Evolutionary conservation across 768 basidiomycete genomes (phyloP).

Genomic region (Xerocomellus dryophilus): DNA sequence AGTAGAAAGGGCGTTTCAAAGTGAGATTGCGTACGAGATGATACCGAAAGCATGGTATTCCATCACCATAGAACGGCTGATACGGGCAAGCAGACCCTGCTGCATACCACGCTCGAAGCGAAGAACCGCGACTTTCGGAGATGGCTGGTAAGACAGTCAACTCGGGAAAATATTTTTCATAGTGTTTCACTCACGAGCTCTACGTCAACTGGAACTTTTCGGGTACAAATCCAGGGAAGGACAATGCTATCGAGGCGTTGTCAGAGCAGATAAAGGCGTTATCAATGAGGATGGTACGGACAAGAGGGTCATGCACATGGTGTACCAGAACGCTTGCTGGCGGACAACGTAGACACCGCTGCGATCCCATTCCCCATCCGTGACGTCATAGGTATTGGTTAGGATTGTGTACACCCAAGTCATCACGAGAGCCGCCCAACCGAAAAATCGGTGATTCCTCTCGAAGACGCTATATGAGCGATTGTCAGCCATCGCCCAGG

Average conservation of each 20-base stretch:
- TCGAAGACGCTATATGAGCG: conserved; percentile 59
- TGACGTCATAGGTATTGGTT: conserved; percentile 57
- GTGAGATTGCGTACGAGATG: conserved; percentile 51
- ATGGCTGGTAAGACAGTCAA: conserved; percentile 48
- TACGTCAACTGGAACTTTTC: conserved; percentile 70
- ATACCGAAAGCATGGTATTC: conserved; percentile 84
- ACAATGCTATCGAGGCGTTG: conserved; percentile 45
- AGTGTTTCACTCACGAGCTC: conserved; percentile 54
- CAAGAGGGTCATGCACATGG: conserved; percentile 70
- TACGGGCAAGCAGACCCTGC: conserved; percentile 71
- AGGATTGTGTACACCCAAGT: conserved; percentile 69
- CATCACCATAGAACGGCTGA: conserved; percentile 70
- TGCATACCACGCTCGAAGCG: conserved; percentile 84
- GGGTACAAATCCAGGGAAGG: conserved; percentile 73
- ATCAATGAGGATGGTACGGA: conserved; percentile 34
- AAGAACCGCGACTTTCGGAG: conserved; percentile 73
- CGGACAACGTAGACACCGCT: conserved; percentile 52
- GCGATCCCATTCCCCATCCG: conserved; percentile 54
- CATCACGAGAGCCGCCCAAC: conserved; percentile 60
- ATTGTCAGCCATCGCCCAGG: not conserved
- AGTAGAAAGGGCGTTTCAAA: not conserved
- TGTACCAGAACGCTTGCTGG: conserved; percentile 79
- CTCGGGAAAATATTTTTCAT: not conserved
- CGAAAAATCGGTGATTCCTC: conserved; percentile 75
- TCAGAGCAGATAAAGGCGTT: not conserved